These are phyloP conservation scores for Herpetospermum pedunculosum DNA, from an alignment of 306 rosid genomes.

Conservation along the genomic window DNA sequence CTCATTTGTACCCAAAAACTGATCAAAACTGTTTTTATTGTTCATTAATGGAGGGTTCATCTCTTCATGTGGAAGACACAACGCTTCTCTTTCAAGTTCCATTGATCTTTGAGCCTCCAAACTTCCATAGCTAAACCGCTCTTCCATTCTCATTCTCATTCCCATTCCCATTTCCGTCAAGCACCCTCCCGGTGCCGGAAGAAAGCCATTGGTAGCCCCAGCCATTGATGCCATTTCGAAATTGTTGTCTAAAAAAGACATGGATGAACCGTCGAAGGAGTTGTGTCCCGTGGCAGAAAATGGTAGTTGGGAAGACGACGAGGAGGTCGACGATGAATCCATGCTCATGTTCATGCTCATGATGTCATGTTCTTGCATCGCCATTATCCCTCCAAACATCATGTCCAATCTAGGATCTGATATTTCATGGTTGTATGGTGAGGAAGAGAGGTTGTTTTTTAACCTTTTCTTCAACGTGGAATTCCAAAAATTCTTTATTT, in stretches of 20 bases:
- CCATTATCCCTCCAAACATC: slow-evolving; percentile 21
- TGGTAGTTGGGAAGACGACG: slow-evolving; percentile 29
- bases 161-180: slow-evolving; percentile 30
- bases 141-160: background rate
- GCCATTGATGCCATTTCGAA: slow-evolving; percentile 21
- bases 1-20: slow-evolving; percentile 6
- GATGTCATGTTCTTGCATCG: slow-evolving; percentile 31
- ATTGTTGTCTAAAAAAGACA: slow-evolving; percentile 26
- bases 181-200: slow-evolving; percentile 26
- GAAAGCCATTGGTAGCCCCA: slow-evolving; percentile 18
- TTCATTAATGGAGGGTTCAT: slow-evolving; percentile 22
- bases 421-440: slow-evolving; percentile 45
- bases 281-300: slow-evolving; percentile 12
- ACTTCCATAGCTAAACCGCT: slow-evolving; percentile 20
- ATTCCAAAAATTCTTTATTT: slow-evolving; percentile 91
- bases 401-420: slow-evolving; percentile 26
- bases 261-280: slow-evolving; percentile 29
- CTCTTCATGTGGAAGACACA: slow-evolving; percentile 31
- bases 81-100: slow-evolving; percentile 36
- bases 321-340: slow-evolving; percentile 66
- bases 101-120: slow-evolving; percentile 24
- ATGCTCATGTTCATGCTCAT: slow-evolving; percentile 36
- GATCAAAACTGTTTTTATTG: slow-evolving; percentile 18
- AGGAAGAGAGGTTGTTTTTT: slow-evolving; percentile 23
- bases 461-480: slow-evolving; percentile 73